A percentile compares a stretch with the other conserved stretches of the same genome.
Evolutionary conservation across 2,329 filamentous ascomycete species (phyloP).

Genomic region (Diaporthe sp.): DNA sequence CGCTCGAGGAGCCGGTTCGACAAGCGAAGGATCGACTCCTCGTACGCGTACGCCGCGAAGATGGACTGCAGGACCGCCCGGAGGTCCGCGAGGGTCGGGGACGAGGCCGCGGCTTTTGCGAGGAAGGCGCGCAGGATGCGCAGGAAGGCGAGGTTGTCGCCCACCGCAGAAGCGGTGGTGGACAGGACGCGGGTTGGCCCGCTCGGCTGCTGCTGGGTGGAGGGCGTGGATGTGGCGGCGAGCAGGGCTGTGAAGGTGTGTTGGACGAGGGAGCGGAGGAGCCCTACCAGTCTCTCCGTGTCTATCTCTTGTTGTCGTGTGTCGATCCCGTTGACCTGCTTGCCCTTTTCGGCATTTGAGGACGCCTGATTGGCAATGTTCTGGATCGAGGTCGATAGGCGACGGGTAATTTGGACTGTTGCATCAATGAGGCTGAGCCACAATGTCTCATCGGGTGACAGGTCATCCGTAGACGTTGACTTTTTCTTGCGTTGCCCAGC

Average conservation of each 20-base stretch:
- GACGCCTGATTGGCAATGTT: conserved; percentile 36
- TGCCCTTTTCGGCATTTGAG: conserved; percentile 36
- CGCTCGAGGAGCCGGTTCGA: conserved; percentile 89
- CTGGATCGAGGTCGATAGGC: conserved; percentile 67
- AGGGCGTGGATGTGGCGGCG: conserved; percentile 73
- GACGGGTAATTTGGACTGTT: conserved; percentile 72
- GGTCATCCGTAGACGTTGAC: conserved; percentile 50
- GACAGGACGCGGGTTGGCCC: conserved; percentile 44
- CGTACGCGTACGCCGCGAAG: conserved; percentile 95
- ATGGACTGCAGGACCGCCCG: conserved; percentile 87
- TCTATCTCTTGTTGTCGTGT: conserved; percentile 53
- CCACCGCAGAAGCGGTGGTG: conserved; percentile 44
- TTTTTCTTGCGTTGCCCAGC: conserved; percentile 64
- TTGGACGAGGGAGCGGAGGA: conserved; percentile 85
- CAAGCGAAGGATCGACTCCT: conserved; percentile 86
- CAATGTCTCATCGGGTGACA: conserved; percentile 65
- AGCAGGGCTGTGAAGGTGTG: conserved; percentile 90
- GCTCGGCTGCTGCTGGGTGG: conserved; percentile 43
- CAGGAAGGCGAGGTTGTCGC: conserved; percentile 81
- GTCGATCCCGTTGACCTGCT: conserved; percentile 39
- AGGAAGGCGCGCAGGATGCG: conserved; percentile 91
- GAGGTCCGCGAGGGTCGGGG: conserved; percentile 87
- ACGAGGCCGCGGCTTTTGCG: conserved; percentile 80
- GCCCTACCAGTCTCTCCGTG: conserved; percentile 69
- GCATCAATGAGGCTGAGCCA: conserved; percentile 72